A percentile compares a stretch with the other conserved stretches of the same genome.
Conservation (phyloP, 805 yeast species). For the Candida dajiaensis region DNA sequence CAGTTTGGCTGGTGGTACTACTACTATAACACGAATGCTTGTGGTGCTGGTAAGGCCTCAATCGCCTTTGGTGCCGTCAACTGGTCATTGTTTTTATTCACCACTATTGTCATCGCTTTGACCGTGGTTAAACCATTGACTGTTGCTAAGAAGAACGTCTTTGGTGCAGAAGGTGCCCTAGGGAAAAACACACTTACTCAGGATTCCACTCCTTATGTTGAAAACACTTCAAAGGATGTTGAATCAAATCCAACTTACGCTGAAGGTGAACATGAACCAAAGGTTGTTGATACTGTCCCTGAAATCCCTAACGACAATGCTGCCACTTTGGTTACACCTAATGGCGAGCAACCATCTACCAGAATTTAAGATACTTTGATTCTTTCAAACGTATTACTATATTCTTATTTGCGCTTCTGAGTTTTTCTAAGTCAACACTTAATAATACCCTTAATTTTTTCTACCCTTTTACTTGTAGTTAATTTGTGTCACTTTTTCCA, state of each 20-base stretch:
- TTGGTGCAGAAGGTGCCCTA: background rate
- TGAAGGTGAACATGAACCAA: background rate
- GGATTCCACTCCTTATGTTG: background rate
- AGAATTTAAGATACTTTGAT: background rate
- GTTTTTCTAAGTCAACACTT: background rate
- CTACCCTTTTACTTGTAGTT: no score
- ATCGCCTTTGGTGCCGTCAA: slow-evolving; percentile 12
- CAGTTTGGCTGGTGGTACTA: slow-evolving; percentile 8
- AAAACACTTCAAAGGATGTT: background rate
- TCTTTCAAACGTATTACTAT: no score
- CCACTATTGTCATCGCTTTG: background rate
- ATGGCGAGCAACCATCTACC: background rate
- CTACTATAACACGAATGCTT: background rate
- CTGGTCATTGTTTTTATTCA: background rate
- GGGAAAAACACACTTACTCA: background rate
- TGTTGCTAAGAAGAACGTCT: background rate
- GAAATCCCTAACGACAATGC: background rate
- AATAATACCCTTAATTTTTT: background rate
- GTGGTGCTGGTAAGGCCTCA: slow-evolving; percentile 12
- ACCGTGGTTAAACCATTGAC: background rate
- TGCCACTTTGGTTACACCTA: background rate
- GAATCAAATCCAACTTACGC: background rate
- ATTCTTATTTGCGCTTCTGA: background rate
- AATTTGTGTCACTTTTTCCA: background rate
- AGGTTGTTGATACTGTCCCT: background rate